Percentiles rank a stretch among this genome's conserved stretches.
These are phyloP conservation scores for Corynespora cassiicola DNA, from an alignment of 2,329 filamentous ascomycete genomes.

Conservation along the genomic window DNA sequence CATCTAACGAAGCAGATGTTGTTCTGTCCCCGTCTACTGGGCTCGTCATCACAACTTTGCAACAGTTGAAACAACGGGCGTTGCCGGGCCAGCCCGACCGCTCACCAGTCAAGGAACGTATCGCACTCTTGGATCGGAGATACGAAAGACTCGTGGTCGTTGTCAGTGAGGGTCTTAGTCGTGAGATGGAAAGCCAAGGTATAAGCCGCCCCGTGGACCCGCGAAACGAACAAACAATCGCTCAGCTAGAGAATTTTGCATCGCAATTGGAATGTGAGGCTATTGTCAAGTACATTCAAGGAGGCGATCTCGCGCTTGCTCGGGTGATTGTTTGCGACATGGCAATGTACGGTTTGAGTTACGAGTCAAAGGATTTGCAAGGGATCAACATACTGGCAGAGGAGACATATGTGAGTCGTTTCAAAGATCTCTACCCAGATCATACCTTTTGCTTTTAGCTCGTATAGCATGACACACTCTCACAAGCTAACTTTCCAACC, in stretches of 20 bases:
- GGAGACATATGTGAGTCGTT: constrained; percentile 62
- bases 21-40: constrained; percentile 73
- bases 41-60: constrained; percentile 72
- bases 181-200: constrained; percentile 28
- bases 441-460: not conserved
- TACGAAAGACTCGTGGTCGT: constrained; percentile 75
- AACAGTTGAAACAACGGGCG: constrained; percentile 74
- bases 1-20: constrained; percentile 70
- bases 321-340: constrained; percentile 39
- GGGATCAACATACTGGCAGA: constrained; percentile 54
- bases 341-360: constrained; percentile 40
- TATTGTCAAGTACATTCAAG: constrained; percentile 45
- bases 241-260: constrained; percentile 60
- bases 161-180: constrained; percentile 57
- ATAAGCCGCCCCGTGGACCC: constrained; percentile 32
- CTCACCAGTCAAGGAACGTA: constrained; percentile 57
- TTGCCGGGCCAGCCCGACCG: constrained; percentile 64
- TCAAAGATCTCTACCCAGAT: not conserved
- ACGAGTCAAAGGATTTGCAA: constrained; percentile 33
- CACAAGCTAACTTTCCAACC: constrained; percentile 9
- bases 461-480: too few species aligned
- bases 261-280: constrained; percentile 47
- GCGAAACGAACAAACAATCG: constrained; percentile 54
- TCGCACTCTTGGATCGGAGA: constrained; percentile 60
- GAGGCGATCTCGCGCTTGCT: constrained; percentile 50